phyloP scores from a whole-genome alignment of 192 early-diverging fungal species.

The Backusella parvicylindrica region DNA sequence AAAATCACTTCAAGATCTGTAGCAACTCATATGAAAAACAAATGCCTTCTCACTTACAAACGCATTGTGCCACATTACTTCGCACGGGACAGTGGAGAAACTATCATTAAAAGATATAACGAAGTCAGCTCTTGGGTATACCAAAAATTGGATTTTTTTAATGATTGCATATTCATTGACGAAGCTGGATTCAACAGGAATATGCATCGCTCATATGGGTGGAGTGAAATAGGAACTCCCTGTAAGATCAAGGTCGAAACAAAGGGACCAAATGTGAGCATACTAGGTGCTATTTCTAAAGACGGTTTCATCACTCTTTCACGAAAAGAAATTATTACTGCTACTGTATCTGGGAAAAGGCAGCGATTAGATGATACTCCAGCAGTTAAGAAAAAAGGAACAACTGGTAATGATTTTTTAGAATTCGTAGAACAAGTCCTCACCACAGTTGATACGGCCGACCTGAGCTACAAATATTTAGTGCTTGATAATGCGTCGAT shows the following conservation, averaged over 20 bases:
- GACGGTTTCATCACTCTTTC: constrained; percentile 7
- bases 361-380: not conserved
- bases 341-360: not conserved
- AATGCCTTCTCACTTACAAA: constrained; percentile 1
- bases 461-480: not conserved
- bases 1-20: not conserved
- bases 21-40: not conserved
- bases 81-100: not conserved
- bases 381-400: not conserved
- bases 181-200: constrained; percentile 10
- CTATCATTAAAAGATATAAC: not conserved
- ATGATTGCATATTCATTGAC: constrained; percentile 9
- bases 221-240: not conserved
- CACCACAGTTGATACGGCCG: not conserved
- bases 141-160: not conserved
- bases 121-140: not conserved
- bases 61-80: not conserved
- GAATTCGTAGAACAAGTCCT: not conserved
- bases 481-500: too few relatives aligned
- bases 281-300: constrained; percentile 14
- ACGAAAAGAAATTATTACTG: not conserved
- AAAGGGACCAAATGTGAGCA: constrained; percentile 5
- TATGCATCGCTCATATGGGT: not conserved
- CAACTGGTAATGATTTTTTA: not conserved
- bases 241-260: not conserved